A percentile compares a stretch with the other conserved stretches of the same genome.
Conservation (phyloP, 1,139 yeast genomes). For the Saccharomycopsis hybrid region DNA sequence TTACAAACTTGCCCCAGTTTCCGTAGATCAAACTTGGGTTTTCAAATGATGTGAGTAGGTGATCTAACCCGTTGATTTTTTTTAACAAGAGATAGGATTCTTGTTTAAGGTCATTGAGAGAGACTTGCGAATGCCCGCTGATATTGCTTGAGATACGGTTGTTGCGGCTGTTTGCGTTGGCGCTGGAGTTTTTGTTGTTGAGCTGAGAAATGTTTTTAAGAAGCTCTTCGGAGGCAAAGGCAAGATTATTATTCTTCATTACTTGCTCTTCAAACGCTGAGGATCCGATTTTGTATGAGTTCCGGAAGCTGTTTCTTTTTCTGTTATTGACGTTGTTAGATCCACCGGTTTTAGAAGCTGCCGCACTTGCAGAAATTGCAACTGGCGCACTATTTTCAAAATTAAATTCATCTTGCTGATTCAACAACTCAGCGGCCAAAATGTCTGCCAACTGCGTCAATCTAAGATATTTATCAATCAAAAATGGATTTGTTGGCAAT, state of each 20-base stretch:
- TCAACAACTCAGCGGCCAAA: slow-evolving; percentile 27
- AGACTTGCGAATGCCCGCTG: slow-evolving; percentile 9
- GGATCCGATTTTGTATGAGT: slow-evolving; percentile 47
- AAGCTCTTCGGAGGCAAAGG: slow-evolving; percentile 34
- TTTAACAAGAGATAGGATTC: slow-evolving; percentile 17
- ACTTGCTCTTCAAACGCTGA: slow-evolving; percentile 49
- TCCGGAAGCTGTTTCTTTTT: slow-evolving; percentile 12
- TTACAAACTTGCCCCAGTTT: slow-evolving; percentile 19
- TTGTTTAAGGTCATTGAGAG: slow-evolving; percentile 14
- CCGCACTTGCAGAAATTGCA: slow-evolving; percentile 21
- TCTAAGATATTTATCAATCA: slow-evolving; percentile 60
- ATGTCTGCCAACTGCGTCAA: slow-evolving; percentile 52
- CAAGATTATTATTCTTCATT: slow-evolving; percentile 34
- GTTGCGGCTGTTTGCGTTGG: slow-evolving; percentile 4
- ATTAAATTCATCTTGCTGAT: slow-evolving; percentile 23
- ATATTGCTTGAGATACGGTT: slow-evolving; percentile 18
- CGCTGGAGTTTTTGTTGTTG: slow-evolving; percentile 23
- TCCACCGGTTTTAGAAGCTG: not conserved
- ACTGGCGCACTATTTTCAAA: slow-evolving; percentile 14
- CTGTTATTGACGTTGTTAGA: not conserved
- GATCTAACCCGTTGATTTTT: slow-evolving; percentile 36
- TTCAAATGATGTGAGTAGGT: slow-evolving; percentile 28
- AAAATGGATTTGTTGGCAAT: slow-evolving; percentile 60
- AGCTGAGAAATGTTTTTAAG: slow-evolving; percentile 28
- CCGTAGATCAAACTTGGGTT: slow-evolving; percentile 23